These are phyloP conservation scores for Nemania abortiva DNA, from an alignment of 2,329 filamentous ascomycete genomes.

Conservation along the genomic window DNA sequence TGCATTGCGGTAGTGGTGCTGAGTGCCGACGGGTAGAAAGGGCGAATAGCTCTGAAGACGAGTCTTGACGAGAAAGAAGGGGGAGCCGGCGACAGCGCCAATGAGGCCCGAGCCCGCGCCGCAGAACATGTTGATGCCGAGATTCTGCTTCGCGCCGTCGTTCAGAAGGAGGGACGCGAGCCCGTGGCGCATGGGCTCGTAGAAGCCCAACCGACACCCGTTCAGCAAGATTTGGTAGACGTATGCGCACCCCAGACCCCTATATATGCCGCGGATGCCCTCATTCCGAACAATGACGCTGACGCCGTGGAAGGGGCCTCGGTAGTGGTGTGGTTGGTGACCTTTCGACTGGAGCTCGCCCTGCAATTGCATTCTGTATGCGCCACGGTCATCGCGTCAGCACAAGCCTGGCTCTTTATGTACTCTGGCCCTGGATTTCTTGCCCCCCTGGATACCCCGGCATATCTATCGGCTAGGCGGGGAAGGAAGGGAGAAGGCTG, in stretches of 20 bases:
- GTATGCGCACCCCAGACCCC: slow-evolving; percentile 92
- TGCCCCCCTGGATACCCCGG: neutral
- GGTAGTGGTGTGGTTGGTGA: slow-evolving; percentile 88
- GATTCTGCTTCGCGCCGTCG: slow-evolving; percentile 80
- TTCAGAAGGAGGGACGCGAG: slow-evolving; percentile 77
- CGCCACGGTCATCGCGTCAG: slow-evolving; percentile 32
- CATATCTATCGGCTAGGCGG: neutral
- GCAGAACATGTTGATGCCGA: slow-evolving; percentile 93
- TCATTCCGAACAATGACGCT: slow-evolving; percentile 92
- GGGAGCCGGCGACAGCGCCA: slow-evolving; percentile 91
- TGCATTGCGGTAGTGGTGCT: slow-evolving; percentile 90
- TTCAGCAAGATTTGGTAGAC: slow-evolving; percentile 97
- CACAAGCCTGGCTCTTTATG: slow-evolving; percentile 12
- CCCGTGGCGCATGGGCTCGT: slow-evolving; percentile 87
- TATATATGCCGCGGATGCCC: slow-evolving; percentile 84
- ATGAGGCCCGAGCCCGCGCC: slow-evolving; percentile 90
- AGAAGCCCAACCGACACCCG: slow-evolving; percentile 95
- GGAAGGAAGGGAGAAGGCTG: slow-evolving; percentile 27
- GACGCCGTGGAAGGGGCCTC: slow-evolving; percentile 90
- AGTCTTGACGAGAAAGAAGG: slow-evolving; percentile 98
- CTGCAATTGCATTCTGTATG: slow-evolving; percentile 86
- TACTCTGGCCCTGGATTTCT: neutral
- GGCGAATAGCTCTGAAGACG: slow-evolving; percentile 93
- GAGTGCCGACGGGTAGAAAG: slow-evolving; percentile 94
- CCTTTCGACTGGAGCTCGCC: slow-evolving; percentile 92